Evolutionary conservation across 495 filamentous ascomycete genomes (phyloP).

Genomic region (Neurospora sp.): DNA sequence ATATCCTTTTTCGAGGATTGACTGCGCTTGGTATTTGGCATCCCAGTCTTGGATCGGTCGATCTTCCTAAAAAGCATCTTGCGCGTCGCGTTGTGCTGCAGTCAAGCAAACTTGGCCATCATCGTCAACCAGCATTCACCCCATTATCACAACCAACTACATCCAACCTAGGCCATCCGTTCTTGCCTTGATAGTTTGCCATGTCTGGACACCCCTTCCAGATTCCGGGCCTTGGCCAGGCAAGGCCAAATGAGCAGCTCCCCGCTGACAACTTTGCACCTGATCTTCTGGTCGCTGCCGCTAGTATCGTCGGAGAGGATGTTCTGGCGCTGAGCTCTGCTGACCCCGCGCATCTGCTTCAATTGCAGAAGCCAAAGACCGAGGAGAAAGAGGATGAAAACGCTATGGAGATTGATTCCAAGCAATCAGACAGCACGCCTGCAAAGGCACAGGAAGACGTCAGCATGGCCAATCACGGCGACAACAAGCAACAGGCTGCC

Average conservation of each 20-base stretch:
- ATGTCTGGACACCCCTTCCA: slow-evolving; percentile 36
- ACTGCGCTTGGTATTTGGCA: not conserved
- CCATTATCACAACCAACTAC: not conserved
- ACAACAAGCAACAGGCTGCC: slow-evolving; percentile 1
- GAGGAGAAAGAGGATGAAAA: slow-evolving; percentile 7
- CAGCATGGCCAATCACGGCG: slow-evolving; percentile 2
- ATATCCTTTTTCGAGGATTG: not conserved
- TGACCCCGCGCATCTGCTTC: not conserved
- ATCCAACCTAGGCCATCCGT: slow-evolving; percentile 2
- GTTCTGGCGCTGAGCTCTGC: not conserved
- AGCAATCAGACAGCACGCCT: not conserved
- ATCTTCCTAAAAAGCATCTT: not conserved
- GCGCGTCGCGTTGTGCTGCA: not conserved
- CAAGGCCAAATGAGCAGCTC: slow-evolving; percentile 17
- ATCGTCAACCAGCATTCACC: not conserved
- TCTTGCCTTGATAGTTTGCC: not conserved
- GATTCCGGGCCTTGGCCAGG: slow-evolving; percentile 31
- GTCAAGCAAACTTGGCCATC: not conserved
- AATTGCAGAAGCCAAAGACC: not conserved
- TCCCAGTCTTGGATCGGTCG: not conserved
- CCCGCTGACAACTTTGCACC: slow-evolving; percentile 14
- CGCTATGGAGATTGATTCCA: not conserved
- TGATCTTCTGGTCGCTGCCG: slow-evolving; percentile 12
- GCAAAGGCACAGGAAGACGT: not conserved
- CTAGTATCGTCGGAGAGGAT: slow-evolving; percentile 1